Conservation (phyloP, 345 rosid species). For the Iberis pinnata region DNA sequence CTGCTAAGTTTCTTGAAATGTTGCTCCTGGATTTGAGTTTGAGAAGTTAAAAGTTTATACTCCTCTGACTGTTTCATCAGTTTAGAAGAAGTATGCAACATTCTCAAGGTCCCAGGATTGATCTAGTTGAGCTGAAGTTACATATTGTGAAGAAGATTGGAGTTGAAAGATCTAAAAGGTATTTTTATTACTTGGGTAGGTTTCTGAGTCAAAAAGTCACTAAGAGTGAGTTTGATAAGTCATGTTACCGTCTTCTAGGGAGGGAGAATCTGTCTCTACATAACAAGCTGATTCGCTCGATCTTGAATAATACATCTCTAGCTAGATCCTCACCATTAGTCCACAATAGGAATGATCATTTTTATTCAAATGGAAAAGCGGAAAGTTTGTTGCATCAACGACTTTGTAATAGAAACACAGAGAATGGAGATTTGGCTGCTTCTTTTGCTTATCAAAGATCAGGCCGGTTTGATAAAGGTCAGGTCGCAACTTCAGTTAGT, state of each 20-base stretch:
- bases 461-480: slow-evolving; percentile 46
- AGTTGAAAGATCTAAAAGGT: slow-evolving; percentile 67
- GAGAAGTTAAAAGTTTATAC: slow-evolving; percentile 19
- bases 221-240: slow-evolving; percentile 80
- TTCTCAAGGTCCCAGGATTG: slow-evolving; percentile 67
- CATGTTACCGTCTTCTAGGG: slow-evolving; percentile 66
- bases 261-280: slow-evolving; percentile 85
- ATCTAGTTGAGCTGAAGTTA: slow-evolving; percentile 70
- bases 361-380: slow-evolving; percentile 90
- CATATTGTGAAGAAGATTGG: slow-evolving; percentile 84
- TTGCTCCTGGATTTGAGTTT: slow-evolving; percentile 21
- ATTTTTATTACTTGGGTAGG: slow-evolving; percentile 66
- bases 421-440: slow-evolving; percentile 62
- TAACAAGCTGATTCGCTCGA: slow-evolving; percentile 69
- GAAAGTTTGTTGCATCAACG: slow-evolving; percentile 46
- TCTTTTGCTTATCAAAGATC: slow-evolving; percentile 64
- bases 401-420: slow-evolving; percentile 37
- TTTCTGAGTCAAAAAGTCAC: slow-evolving; percentile 76
- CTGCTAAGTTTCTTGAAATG: slow-evolving; percentile 28
- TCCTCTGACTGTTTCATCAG: slow-evolving; percentile 23
- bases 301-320: slow-evolving; percentile 73
- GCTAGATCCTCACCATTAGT: slow-evolving; percentile 65
- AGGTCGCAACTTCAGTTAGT: slow-evolving; percentile 27
- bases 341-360: slow-evolving; percentile 53
- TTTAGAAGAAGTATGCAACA: slow-evolving; percentile 50